A percentile compares a stretch with the other conserved stretches of the same genome.
These are phyloP conservation scores for Corchorus capsularis DNA, from an alignment of 345 rosid genomes.

Conservation along the genomic window DNA sequence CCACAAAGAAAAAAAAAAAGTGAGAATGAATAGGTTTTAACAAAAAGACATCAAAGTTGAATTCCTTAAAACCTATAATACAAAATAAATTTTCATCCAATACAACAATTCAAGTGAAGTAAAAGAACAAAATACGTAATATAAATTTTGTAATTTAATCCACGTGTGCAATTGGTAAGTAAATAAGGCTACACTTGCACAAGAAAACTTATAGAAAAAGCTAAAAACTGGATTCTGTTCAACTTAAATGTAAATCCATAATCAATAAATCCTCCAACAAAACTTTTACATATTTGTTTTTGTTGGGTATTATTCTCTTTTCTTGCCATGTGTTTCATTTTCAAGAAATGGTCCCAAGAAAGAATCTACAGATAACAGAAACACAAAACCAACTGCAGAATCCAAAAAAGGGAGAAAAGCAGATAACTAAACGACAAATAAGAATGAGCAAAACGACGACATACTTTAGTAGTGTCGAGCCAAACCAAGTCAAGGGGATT, in stretches of 20 bases:
- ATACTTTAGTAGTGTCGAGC: conserved; percentile 94
- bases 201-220: background rate
- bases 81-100: background rate
- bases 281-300: background rate
- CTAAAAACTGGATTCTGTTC: background rate
- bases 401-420: background rate
- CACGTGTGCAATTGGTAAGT: background rate
- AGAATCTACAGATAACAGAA: conserved; percentile 1
- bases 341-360: background rate
- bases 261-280: background rate
- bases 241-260: background rate
- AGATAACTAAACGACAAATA: conserved; percentile 8
- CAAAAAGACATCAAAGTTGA: background rate
- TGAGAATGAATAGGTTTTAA: too few relatives aligned
- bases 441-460: conserved; percentile 1
- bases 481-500: conserved; percentile 98
- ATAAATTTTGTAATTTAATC: background rate
- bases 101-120: background rate
- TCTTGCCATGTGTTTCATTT: background rate
- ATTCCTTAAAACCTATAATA: background rate
- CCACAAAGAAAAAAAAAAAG: too few relatives aligned
- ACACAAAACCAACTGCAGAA: background rate
- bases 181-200: background rate
- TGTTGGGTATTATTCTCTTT: background rate
- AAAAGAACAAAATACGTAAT: background rate